phyloP scores from a whole-genome alignment of 148 eudicot species.

The Diospyros lotus region DNA sequence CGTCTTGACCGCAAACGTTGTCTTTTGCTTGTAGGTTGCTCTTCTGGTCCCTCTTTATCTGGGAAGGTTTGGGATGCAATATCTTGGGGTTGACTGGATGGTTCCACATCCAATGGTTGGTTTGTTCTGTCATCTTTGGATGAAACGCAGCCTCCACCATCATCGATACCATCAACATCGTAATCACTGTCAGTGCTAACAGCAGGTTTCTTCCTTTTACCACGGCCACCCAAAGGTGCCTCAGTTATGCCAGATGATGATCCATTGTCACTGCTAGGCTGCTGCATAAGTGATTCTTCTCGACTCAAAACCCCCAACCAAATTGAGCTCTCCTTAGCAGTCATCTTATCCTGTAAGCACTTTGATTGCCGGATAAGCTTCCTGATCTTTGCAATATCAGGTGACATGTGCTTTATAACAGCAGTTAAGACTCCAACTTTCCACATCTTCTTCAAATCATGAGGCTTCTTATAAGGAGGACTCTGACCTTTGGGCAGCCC shows the following conservation, averaged over 20 bases:
- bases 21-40: constrained; percentile 37
- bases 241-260: constrained; percentile 58
- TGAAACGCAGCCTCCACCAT: constrained; percentile 59
- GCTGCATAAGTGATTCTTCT: constrained; percentile 60
- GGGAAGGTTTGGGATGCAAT: constrained; percentile 13
- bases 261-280: constrained; percentile 66
- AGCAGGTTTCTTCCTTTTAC: constrained; percentile 54
- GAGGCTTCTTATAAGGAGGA: constrained; percentile 93
- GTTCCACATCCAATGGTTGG: constrained; percentile 35
- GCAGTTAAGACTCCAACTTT: constrained; percentile 91
- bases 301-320: constrained; percentile 84
- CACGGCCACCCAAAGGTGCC: constrained; percentile 33
- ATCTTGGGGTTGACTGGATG: constrained; percentile 17
- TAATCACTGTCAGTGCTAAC: constrained; percentile 76
- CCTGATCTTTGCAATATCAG: constrained; percentile 82
- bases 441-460: constrained; percentile 98
- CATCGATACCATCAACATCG: constrained; percentile 74
- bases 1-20: constrained; percentile 28
- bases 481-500: constrained; percentile 63
- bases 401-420: constrained; percentile 95
- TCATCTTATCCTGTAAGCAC: constrained; percentile 96
- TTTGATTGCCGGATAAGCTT: constrained; percentile 76
- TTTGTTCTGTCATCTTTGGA: constrained; percentile 56
- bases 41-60: constrained; percentile 25
- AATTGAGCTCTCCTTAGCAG: constrained; percentile 93